Conservation (phyloP, 495 filamentous ascomycete genomes). For the Talaromyces wortmannii region DNA sequence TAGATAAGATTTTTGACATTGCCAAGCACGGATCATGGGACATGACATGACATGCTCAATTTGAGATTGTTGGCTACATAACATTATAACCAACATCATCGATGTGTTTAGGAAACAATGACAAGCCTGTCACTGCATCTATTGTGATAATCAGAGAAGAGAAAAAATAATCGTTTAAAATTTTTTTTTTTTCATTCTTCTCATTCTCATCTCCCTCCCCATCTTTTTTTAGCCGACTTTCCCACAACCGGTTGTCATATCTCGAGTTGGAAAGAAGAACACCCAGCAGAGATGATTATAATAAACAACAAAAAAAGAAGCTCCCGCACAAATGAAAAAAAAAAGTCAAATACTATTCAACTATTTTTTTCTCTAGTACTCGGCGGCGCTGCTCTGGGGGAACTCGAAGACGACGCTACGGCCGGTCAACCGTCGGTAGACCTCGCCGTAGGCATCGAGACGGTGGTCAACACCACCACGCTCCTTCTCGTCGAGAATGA, state of each 20-base stretch:
- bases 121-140: conserved; percentile 10
- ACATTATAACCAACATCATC: background rate
- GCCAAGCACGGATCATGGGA: background rate
- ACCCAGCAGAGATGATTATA: background rate
- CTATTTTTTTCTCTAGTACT: conserved; percentile 56
- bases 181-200: background rate
- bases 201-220: background rate
- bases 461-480: conserved; percentile 96
- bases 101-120: conserved; percentile 3
- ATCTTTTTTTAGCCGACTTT: background rate
- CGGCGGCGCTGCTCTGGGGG: conserved; percentile 67
- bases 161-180: background rate
- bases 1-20: background rate
- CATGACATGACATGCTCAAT: background rate
- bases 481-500: conserved; percentile 99
- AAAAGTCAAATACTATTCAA: background rate
- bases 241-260: background rate
- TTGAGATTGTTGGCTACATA: background rate
- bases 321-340: background rate
- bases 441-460: conserved; percentile 97
- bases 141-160: background rate
- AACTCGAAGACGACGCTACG: conserved; percentile 96
- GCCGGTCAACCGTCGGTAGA: conserved; percentile 93
- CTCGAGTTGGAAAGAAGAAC: background rate
- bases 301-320: background rate